phyloP scores from a whole-genome alignment of 352 stramenopile species.

The Phytophthora sojae region DNA sequence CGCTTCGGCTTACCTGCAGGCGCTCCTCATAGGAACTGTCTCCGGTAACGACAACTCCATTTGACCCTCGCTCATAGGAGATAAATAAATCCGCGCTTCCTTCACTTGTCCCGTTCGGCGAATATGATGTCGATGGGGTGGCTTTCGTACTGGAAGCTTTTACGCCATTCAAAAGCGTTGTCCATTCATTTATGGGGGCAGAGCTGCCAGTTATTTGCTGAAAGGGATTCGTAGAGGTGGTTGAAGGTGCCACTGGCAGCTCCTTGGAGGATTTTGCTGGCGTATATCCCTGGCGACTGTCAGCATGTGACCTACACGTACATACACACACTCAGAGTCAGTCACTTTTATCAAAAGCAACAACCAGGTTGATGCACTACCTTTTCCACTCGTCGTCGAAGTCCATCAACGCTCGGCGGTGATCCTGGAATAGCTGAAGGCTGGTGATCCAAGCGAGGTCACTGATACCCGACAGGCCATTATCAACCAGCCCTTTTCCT shows the following conservation, averaged over 20 bases:
- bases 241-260: conserved; percentile 6
- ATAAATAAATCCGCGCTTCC: conserved; percentile 21
- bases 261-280: conserved; percentile 3
- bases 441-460: conserved; percentile 46
- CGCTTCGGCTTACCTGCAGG: conserved; percentile 25
- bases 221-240: conserved; percentile 37
- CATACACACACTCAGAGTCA: conserved; percentile 3
- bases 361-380: conserved; percentile 25
- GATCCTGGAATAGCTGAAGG: conserved; percentile 56
- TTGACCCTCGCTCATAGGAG: conserved; percentile 41
- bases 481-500: conserved; percentile 5
- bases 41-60: conserved; percentile 37
- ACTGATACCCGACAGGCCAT: conserved; percentile 25
- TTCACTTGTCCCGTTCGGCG: conserved; percentile 8
- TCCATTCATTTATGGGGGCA: conserved; percentile 20
- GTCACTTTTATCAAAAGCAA: not conserved
- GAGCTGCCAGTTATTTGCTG: conserved; percentile 14
- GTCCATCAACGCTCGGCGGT: conserved; percentile 56
- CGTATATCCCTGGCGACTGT: conserved; percentile 24
- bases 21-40: conserved; percentile 31
- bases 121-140: conserved; percentile 2
- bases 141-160: conserved; percentile 33
- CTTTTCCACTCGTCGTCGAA: conserved; percentile 64
- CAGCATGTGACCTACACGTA: conserved; percentile 35
- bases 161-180: conserved; percentile 33